These are phyloP conservation scores for Mediolabrus comicus DNA, from an alignment of 108 stramenopile species.

Conservation along the genomic window DNA sequence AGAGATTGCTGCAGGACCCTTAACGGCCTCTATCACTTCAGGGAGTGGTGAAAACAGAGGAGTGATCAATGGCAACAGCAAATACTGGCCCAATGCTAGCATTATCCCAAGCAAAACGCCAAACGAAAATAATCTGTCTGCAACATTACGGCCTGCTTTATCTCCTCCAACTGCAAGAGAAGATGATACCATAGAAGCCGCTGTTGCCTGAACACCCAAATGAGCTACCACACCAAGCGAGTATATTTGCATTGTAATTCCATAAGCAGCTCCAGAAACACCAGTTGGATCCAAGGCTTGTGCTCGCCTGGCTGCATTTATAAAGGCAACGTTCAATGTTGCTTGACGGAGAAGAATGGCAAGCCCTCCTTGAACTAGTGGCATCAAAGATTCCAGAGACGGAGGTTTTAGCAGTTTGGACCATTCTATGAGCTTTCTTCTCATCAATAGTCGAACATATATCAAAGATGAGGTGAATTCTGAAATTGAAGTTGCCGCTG, in stretches of 20 bases:
- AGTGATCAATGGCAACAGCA: slow-evolving; percentile 55
- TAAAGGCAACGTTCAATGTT: slow-evolving; percentile 70
- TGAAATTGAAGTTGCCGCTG: slow-evolving; percentile 68
- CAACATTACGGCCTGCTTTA: slow-evolving; percentile 56
- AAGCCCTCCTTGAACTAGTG: slow-evolving; percentile 66
- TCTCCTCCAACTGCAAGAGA: slow-evolving; percentile 52
- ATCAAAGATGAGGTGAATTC: slow-evolving; percentile 58
- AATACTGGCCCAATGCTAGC: slow-evolving; percentile 52
- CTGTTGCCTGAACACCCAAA: slow-evolving; percentile 67
- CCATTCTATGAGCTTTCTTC: slow-evolving; percentile 48
- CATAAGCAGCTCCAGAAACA: slow-evolving; percentile 79
- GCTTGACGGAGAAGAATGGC: slow-evolving; percentile 72
- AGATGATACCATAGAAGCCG: slow-evolving; percentile 71
- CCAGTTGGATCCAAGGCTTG: slow-evolving; percentile 78
- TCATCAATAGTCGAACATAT: slow-evolving; percentile 58
- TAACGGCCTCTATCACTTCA: slow-evolving; percentile 70
- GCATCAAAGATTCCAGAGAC: slow-evolving; percentile 38
- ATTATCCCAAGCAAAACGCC: slow-evolving; percentile 56
- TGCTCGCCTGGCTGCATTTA: slow-evolving; percentile 67
- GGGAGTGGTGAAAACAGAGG: slow-evolving; percentile 73
- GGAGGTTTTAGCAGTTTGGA: slow-evolving; percentile 55
- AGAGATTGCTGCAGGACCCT: slow-evolving; percentile 63
- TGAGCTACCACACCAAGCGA: slow-evolving; percentile 65
- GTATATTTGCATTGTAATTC: slow-evolving; percentile 82
- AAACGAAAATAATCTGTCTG: slow-evolving; percentile 76